Base-by-base conservation (phyloP, 1,284 basidiomycete genomes). In the Sporisorium iseilematis-ciliati region DNA sequence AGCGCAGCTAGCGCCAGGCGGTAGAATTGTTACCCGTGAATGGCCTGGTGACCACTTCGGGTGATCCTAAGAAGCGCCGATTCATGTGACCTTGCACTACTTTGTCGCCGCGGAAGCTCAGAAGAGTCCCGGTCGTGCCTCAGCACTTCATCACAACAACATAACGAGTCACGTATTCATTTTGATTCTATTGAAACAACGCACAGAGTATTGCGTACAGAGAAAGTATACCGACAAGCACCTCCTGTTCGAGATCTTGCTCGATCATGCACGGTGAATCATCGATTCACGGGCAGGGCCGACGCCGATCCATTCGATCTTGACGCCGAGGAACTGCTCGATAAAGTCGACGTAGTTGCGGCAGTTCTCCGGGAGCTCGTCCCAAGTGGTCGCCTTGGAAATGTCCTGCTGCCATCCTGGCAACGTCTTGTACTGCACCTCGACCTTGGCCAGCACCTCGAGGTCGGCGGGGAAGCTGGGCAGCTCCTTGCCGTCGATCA, bases 381-480 rank as follows among this genome's bases (percentile, higher is more conserved):
- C 91, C 85, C 91, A 97, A 53, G 88, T 88, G 50, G 85, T 90
- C 69, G 88, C 87, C 2, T 89, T 86, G 56, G 89, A 89, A 82
- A 98, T 98, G 60, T 92, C 90, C 8, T 89, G 87, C 86, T 95
- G 89, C 97, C 97, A 99, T 42, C 97, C 97, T 4, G 94, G 92
- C 7, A 99, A 87, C 2, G 93, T 95, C 75, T 91, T 90, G 87
- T 99, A 99, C 74, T 91, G 89, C 50, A 99, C 96, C 63, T 94
- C 89, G 21, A 96, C 94, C 73, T 90, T 88, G 21, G 89, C 91
- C 21, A 97, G 89, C 38, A 91, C 86, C 72, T 93, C 93, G 49
- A 98, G 89, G 86, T 97, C 91, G 75, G 95, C 95, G 91, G 96
- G 96, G 89, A 99, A 98, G 42, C 93, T 92, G 16, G 88, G 84